These are phyloP conservation scores for Hymenoscyphus repandus DNA, from an alignment of 2,329 filamentous ascomycete genomes.

Conservation along the genomic window DNA sequence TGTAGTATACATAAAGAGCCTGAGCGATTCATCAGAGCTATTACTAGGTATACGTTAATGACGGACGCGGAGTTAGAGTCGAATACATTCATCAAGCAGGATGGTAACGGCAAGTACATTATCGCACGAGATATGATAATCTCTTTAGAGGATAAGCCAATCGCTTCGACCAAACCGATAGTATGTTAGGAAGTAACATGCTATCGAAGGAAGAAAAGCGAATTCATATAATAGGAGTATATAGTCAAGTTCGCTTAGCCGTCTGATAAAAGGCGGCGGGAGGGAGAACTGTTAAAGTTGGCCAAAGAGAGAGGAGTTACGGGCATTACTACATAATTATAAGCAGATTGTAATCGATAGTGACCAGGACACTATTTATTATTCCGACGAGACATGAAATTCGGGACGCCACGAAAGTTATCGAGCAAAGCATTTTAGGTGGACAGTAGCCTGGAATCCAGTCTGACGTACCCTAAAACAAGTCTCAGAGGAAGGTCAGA, in stretches of 20 bases:
- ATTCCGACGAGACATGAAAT: too few species aligned
- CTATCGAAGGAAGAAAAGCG: neutral
- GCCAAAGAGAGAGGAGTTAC: too few species aligned
- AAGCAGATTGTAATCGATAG: too few species aligned
- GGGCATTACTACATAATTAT: too few species aligned
- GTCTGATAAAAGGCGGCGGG: too few species aligned
- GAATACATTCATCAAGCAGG: slow-evolving; percentile 24
- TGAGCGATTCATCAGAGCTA: slow-evolving; percentile 23
- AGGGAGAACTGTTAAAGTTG: too few species aligned
- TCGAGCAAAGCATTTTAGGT: too few species aligned
- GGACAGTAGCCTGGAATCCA: too few species aligned
- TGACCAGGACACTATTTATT: too few species aligned
- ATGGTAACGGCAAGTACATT: slow-evolving; percentile 18
- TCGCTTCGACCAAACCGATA: slow-evolving; percentile 18
- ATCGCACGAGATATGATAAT: slow-evolving; percentile 14
- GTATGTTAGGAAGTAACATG: slow-evolving; percentile 14
- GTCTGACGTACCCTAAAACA: too few species aligned
- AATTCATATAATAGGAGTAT: neutral
- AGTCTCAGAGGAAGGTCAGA: too few species aligned
- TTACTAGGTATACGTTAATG: slow-evolving; percentile 29
- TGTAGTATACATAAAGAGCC: slow-evolving; percentile 28
- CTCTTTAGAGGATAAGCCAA: slow-evolving; percentile 15
- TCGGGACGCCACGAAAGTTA: too few species aligned
- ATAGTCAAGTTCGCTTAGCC: neutral
- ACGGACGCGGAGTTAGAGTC: slow-evolving; percentile 29